A percentile compares a stretch with the other conserved stretches of the same genome.
phyloP scores from a whole-genome alignment of 768 basidiomycete genomes.

The Lactarius vividus region DNA sequence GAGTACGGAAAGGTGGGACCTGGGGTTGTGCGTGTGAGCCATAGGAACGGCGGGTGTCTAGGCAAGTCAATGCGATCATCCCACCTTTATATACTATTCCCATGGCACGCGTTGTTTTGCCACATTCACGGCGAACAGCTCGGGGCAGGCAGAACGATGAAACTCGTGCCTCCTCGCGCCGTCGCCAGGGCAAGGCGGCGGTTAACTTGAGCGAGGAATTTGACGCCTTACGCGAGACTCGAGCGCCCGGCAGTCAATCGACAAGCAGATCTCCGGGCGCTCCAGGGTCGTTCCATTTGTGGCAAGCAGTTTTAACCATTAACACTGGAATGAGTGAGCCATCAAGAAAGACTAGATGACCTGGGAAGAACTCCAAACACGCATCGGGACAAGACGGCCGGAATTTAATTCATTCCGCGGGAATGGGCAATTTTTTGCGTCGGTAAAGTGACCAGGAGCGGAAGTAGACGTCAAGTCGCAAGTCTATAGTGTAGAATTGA shows the following conservation, averaged over 20 bases:
- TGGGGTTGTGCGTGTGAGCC: slow-evolving; percentile 5
- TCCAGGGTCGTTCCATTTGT: slow-evolving; percentile 25
- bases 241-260: slow-evolving; percentile 24
- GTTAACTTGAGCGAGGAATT: slow-evolving; percentile 19
- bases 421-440: slow-evolving; percentile 23
- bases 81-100: slow-evolving; percentile 24
- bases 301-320: slow-evolving; percentile 20
- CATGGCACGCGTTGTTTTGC: slow-evolving; percentile 19
- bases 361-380: slow-evolving; percentile 21
- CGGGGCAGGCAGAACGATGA: slow-evolving; percentile 26
- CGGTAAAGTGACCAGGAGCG: slow-evolving; percentile 24
- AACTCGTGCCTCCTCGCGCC: slow-evolving; percentile 26
- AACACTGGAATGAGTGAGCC: slow-evolving; percentile 20
- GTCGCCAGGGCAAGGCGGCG: slow-evolving; percentile 28
- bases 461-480: slow-evolving; percentile 21
- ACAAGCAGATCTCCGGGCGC: slow-evolving; percentile 25
- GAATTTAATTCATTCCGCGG: slow-evolving; percentile 27
- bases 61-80: slow-evolving; percentile 1
- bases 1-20: slow-evolving; percentile 63
- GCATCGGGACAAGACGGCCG: slow-evolving; percentile 16
- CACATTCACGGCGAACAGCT: slow-evolving; percentile 23
- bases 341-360: slow-evolving; percentile 24
- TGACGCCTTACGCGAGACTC: slow-evolving; percentile 21
- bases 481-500: slow-evolving; percentile 14
- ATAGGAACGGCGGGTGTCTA: slow-evolving; percentile 19